phyloP scores from a whole-genome alignment of 169 alveolate genomes.

The Babesia bovis region DNA sequence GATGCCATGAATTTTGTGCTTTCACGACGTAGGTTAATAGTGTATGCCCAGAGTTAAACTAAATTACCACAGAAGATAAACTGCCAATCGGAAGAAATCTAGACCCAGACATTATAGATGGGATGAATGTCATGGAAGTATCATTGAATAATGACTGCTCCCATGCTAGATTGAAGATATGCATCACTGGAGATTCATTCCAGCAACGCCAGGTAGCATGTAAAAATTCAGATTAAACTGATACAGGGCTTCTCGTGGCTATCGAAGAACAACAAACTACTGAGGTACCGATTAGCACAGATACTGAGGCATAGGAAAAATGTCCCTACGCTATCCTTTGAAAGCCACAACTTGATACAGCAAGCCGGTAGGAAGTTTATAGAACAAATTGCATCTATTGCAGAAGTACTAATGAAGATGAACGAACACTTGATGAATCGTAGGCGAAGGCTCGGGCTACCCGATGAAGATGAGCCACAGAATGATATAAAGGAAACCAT shows the following conservation, averaged over 20 bases:
- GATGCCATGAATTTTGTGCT: conserved; percentile 48
- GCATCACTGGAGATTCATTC: conserved; percentile 58
- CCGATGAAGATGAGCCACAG: background rate
- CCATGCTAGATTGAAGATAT: conserved; percentile 56
- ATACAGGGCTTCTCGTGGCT: conserved; percentile 63
- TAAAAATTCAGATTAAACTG: background rate
- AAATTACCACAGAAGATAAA: conserved; percentile 16
- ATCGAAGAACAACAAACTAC: conserved; percentile 31
- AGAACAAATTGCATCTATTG: background rate
- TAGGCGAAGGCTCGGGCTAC: background rate
- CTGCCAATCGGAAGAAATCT: conserved; percentile 48
- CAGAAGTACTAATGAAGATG: conserved; percentile 48
- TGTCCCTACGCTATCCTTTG: conserved; percentile 55
- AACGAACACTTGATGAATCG: conserved; percentile 9
- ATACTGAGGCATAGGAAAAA: conserved; percentile 48
- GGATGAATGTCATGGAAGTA: conserved; percentile 47
- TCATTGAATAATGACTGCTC: conserved; percentile 53
- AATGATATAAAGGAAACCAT: background rate
- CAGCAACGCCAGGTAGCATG: conserved; percentile 57
- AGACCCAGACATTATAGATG: conserved; percentile 39
- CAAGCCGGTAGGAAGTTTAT: conserved; percentile 32
- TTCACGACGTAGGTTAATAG: conserved; percentile 36
- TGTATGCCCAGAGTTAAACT: background rate
- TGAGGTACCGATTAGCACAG: conserved; percentile 56
- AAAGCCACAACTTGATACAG: conserved; percentile 34